Base-by-base conservation (phyloP, 2,329 filamentous ascomycete genomes). In the Penicillium italicum region DNA sequence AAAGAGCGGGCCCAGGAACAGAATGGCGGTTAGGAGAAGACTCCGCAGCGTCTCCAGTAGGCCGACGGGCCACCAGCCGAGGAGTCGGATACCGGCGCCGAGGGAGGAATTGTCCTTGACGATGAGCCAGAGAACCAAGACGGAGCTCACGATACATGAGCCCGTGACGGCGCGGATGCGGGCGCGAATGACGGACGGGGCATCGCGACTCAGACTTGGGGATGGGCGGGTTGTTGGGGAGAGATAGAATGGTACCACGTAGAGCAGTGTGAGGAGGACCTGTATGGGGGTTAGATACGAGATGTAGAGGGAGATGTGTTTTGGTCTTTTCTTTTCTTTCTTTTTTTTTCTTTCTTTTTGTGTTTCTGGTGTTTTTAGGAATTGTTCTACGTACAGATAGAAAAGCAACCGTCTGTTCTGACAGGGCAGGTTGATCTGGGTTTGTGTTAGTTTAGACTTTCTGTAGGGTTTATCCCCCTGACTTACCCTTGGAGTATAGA, bases 161-260 rank as follows among this genome's bases (percentile, higher is more conserved):
- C 89, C 71, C 22, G 85, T 87, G 64, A 96, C 93, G 50, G 87
- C 88, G 53, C 87, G 83, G 66, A 96, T 88, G 64, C 94, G 87
- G 55, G 90, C 89, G 64, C 87, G 87, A 76, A 99, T 97, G 48
- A 95, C 91, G 11, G 88, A 87, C 10, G 92, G 91, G 28, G 90
- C 88, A 82, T 97, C 92, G 69, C 94, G 86, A 58, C 89, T 90
- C 28, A 95, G 82, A 52, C 82, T 84, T 26, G 85, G 82, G 8
- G 90, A 94, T 7, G 92, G 91, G 50, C 92, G 85, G 5, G 93
- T 95, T 20, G 85, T 82, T 4, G 85, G 74, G 20, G 88, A 94
- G 60, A 93, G 80, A 78, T 99, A 97, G 74, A 97, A 91, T 24
- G 94, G 93, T 4, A 89, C 78, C 66, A 99, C 90, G 76, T 97